phyloP scores from a whole-genome alignment of 805 yeast species.

The Candida hungchunana region DNA sequence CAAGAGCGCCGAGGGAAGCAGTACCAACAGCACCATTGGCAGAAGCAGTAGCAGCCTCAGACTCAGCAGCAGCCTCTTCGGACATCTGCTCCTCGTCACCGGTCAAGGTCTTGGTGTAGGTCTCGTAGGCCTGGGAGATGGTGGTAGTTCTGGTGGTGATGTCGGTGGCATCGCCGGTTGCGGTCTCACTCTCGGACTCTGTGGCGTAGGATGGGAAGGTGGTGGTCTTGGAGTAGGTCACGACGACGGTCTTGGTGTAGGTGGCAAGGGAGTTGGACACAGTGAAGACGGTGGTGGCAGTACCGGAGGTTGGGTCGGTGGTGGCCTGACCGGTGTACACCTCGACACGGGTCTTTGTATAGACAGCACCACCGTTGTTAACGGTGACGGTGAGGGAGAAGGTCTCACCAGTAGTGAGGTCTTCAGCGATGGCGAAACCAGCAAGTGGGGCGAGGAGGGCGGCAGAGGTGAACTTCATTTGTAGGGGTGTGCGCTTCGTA shows the following conservation, averaged over 20 bases:
- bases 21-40: neutral
- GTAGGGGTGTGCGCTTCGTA: no score
- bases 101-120: neutral
- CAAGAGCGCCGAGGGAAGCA: neutral
- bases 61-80: no score
- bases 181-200: neutral
- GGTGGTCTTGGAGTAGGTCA: conserved; percentile 1
- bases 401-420: conserved; percentile 3
- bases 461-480: no score
- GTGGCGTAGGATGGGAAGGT: neutral
- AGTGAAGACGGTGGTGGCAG: conserved; percentile 4
- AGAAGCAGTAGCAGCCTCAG: neutral
- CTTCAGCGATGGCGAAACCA: no score
- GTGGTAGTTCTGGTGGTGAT: conserved; percentile 1
- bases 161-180: neutral
- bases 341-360: conserved; percentile 3
- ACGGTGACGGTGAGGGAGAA: neutral
- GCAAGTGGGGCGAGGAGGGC: no score
- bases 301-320: conserved; percentile 4
- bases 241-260: conserved; percentile 3
- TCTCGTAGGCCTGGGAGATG: neutral
- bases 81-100: no score
- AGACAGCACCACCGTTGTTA: conserved; percentile 1
- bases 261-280: conserved; percentile 1
- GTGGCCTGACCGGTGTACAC: conserved; percentile 3